Base-by-base conservation (phyloP, 306 rosid genomes). In the Citrullus amarus region DNA sequence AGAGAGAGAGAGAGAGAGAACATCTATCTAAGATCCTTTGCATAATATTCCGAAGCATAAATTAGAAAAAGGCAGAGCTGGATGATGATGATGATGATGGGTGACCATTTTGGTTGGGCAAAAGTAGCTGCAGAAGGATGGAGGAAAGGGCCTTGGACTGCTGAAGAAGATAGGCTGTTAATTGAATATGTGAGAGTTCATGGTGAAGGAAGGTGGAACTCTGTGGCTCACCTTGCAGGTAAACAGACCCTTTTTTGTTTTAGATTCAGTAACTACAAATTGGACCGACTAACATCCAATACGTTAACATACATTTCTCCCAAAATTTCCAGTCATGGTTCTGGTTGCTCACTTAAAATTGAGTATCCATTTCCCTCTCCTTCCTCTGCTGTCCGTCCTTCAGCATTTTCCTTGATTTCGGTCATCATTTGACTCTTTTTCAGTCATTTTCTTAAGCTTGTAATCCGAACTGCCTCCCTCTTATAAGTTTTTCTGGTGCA, bases 161-260 rank as follows among this genome's bases (percentile, higher is more conserved):
- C 91, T 80, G 97, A 92, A 67, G 99, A 95, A 79, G 98, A 95
- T 83, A 82, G 89, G 76, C 81, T 92, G 85, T 97, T 95, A 25
- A 86, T 86, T 82, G 87, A 95, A 59, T 92, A 95, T 91, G 98
- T 95, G 59, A 85, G 86, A 75, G 36, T 88, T 16, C 92, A 92
- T 84, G 99, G 99, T 71, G 99, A 95, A 86, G 99, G 99, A 10
- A 87, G 99, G 88, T 95, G 99, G 99, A 95, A 91, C 83, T 95
- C 98, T 78, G 98, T 95, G 22, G 85, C 98, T 65, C 90, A 90
- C 62, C 96, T 91, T 86, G 86, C 96, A 82, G 99, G 99, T 48
- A 48, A 48, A 48, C 4, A 3, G 5, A 2, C 54, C 17, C 54
- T 5, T 48, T 46, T 46, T 44, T 44, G 54, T 48, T 12, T 48